Percentiles rank a stretch among this genome's conserved stretches.
Conservation (phyloP, 1,139 yeast species). For the Debaryomyces sp. region DNA sequence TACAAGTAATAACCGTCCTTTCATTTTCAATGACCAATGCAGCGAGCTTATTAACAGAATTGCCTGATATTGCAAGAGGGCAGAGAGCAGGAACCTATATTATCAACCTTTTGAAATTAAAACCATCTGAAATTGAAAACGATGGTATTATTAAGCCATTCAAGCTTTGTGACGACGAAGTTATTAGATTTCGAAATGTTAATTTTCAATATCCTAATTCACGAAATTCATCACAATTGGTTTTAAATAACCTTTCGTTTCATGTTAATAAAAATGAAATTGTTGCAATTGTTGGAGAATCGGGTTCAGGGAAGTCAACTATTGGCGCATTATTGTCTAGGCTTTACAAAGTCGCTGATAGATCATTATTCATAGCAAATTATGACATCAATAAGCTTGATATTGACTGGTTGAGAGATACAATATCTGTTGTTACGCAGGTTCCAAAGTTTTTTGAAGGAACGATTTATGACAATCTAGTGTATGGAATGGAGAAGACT, state of each 20-base stretch:
- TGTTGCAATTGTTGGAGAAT: constrained; percentile 69
- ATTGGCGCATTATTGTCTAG: constrained; percentile 55
- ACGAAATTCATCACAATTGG: constrained; percentile 10
- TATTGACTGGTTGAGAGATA: constrained; percentile 50
- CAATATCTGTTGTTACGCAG: constrained; percentile 73
- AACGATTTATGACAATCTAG: constrained; percentile 63
- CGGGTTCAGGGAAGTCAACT: constrained; percentile 86
- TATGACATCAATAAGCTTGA: constrained; percentile 49
- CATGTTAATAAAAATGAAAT: constrained; percentile 47
- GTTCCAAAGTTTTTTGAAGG: constrained; percentile 67
- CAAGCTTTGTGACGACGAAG: constrained; percentile 11
- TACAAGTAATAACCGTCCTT: constrained; percentile 72
- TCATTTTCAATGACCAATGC: constrained; percentile 74
- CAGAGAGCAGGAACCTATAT: constrained; percentile 68
- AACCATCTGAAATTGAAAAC: constrained; percentile 33
- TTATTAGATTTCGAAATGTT: constrained; percentile 46
- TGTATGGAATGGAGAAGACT: constrained; percentile 53
- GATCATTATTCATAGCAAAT: constrained; percentile 39
- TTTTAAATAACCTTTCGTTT: constrained; percentile 45
- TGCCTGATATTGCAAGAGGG: constrained; percentile 81
- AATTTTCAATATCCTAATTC: constrained; percentile 49
- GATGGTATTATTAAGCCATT: constrained; percentile 26
- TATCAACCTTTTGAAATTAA: constrained; percentile 42
- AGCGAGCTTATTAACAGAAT: constrained; percentile 55
- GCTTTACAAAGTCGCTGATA: constrained; percentile 43